Evolutionary conservation across 169 alveolate genomes (phyloP).

Genomic region (Plasmodium yoelii): DNA sequence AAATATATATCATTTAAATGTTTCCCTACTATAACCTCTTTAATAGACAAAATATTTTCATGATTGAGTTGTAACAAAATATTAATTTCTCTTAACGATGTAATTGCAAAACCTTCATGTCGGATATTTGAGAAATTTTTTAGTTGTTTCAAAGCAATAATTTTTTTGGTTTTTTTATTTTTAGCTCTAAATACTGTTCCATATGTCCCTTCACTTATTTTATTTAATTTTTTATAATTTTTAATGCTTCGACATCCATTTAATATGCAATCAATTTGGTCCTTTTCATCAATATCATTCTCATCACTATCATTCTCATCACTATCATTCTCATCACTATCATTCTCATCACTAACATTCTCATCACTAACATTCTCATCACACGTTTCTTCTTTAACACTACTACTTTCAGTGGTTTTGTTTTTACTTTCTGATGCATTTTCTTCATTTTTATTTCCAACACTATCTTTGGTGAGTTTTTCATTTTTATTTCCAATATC

Average conservation of each 20-base stretch:
- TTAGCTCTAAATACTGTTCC: constrained; percentile 96
- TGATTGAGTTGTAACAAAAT: constrained; percentile 93
- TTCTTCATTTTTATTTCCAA: neutral
- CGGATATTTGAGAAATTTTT: constrained; percentile 90
- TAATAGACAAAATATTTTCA: constrained; percentile 93
- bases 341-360: constrained; percentile 30
- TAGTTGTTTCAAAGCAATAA: constrained; percentile 95
- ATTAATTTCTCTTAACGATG: constrained; percentile 96
- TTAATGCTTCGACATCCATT: constrained; percentile 80
- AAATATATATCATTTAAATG: constrained; percentile 85
- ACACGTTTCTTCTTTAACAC: constrained; percentile 3
- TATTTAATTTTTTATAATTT: constrained; percentile 90
- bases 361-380: constrained; percentile 5
- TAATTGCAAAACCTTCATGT: constrained; percentile 95
- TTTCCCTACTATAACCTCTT: constrained; percentile 92
- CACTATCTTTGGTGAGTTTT: neutral
- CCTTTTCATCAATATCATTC: too few relatives aligned
- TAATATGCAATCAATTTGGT: constrained; percentile 23
- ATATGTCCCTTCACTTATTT: constrained; percentile 96
- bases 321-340: constrained; percentile 13
- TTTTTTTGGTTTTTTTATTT: constrained; percentile 91
- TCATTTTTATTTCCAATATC: neutral
- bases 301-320: constrained; percentile 17
- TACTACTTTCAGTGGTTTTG: neutral
- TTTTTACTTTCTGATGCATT: neutral